A percentile compares a stretch with the other conserved stretches of the same genome.
Evolutionary conservation across 805 yeast genomes (phyloP).

Genomic region (Candida rishiriensis): DNA sequence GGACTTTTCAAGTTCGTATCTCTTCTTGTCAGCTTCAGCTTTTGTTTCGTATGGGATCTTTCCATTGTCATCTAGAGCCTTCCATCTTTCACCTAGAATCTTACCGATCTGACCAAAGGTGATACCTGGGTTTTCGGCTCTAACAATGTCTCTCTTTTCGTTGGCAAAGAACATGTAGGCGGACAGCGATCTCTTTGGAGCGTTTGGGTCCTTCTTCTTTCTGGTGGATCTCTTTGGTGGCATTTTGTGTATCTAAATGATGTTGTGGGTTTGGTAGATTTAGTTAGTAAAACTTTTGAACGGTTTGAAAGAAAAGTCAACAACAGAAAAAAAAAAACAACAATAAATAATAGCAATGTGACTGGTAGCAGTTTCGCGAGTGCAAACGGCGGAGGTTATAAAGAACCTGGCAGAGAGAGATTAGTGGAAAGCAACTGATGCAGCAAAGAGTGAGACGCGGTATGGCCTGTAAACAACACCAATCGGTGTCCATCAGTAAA

Average conservation of each 20-base stretch:
- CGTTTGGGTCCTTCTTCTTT: constrained; percentile 77
- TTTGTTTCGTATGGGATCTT: constrained; percentile 87
- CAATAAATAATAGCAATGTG: not conserved
- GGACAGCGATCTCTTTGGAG: constrained; percentile 97
- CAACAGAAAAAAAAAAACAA: not conserved
- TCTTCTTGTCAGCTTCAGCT: constrained; percentile 95
- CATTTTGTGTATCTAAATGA: too few relatives aligned
- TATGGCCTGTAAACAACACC: too few relatives aligned
- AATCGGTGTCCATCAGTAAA: too few relatives aligned
- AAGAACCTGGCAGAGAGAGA: too few relatives aligned
- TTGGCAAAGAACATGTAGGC: constrained; percentile 99
- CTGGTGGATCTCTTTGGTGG: constrained; percentile 29
- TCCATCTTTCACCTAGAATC: constrained; percentile 95
- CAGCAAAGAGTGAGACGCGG: too few relatives aligned
- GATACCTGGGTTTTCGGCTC: constrained; percentile 95
- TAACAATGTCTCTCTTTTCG: constrained; percentile 92
- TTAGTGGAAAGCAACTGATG: too few relatives aligned
- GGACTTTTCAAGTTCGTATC: constrained; percentile 95
- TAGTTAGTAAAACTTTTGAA: not conserved
- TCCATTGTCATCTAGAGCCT: constrained; percentile 76
- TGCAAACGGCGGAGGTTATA: too few relatives aligned
- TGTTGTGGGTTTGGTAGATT: not conserved
- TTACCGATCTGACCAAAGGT: constrained; percentile 95
- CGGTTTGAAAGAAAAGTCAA: not conserved
- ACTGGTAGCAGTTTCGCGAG: too few relatives aligned